Base-by-base conservation (phyloP, 768 basidiomycete genomes). In the Suillus subluteus region DNA sequence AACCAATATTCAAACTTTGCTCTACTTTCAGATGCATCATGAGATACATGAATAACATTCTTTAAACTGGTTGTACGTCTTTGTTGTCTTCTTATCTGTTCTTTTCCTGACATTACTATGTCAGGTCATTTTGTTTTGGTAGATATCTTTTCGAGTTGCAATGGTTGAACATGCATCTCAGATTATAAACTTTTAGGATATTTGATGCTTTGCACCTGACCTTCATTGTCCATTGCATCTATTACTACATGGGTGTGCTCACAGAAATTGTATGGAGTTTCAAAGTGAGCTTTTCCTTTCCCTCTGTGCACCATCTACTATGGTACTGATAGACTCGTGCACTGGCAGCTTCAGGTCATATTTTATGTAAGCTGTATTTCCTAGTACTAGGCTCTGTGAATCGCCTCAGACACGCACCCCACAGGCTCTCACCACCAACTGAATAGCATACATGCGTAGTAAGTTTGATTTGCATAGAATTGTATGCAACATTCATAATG, bases 191-290 rank as follows among this genome's bases (percentile, higher is more conserved):
- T 2, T 52, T 52, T 30, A 52, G 50, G 50, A 52, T 52, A 16
- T 15, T 52, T 8, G 50, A 52, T 52, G 50, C 26, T 52, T 15
- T 52, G 26, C 26, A 52, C 26, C 26, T 52, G 26, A 13, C 26
- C 15, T 52, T 16, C 15, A 30, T 52, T 7, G 26, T 30, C 26
- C 50, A 52, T 30, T 55, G 30, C 30, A 30, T 55, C 54, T 32
- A 55, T 18, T 32, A 55, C 18, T 55, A 4, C 9, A 55, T 55
- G 16, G 9, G 54, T 55, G 16, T 30, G 18, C 30, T 55, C 30
- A 32, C 30, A 55, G 16, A 55, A 18, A 18, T 55, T 32, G 30
- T 55, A 35, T 79, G 79, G 80, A 26, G 43, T 23, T 50, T 66
- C 9, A 50, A 56, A 54, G 63, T 64, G 23, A n/a, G 21, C 37